Base-by-base conservation (phyloP, 805 yeast genomes). In the Blastobotrys americana region DNA sequence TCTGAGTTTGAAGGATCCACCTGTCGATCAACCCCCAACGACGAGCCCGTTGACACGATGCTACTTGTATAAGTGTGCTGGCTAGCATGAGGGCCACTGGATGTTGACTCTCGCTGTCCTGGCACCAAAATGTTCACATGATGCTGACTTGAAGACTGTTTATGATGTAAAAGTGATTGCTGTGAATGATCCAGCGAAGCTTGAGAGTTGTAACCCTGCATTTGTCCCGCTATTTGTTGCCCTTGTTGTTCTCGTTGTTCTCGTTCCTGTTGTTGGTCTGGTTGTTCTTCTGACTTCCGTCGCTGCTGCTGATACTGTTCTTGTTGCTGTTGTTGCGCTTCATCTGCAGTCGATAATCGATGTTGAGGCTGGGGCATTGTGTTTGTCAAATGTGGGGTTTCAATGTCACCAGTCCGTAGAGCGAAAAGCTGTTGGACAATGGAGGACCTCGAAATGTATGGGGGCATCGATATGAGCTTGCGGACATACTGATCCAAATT, bases 351-450 rank as follows among this genome's bases (percentile, higher is more conserved):
- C n/a, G 20, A 16, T 15, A 36, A 9, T 22, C 41, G 41, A 13
- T 15, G 25, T n/a, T 59, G 60, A 1, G 69, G 67, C 40, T 54
- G 58, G 2, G 71, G 71, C 55, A 64, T 53, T 5, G 51, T 41
- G 20, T 52, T 49, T 28, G 58, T 56, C 42, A 46, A 59, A 33
- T 53, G 54, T 22, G 55, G 56, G 25, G 66, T 56, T 54, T 78
- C 84, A 47, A 72, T 72, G 60, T 84, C 90, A 39, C 82, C 84
- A 2, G 75, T 76, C 34, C 75, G 65, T 3, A 85, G 62, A 4
- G 77, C 82, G 63, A 93, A 93, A 43, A 93, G 72, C 31, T 74
- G 70, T 50, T 78, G 74, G 1, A 88, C 94, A 46, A 79, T 75
- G 23, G 71, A 73, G 13, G 84, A 77, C 44, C 77, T 74, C 2